Evolutionary conservation across 2,329 filamentous ascomycete genomes (phyloP), one percentile per base, ranked within the genome.

Genomic region (Hypomyces rosellus): DNA sequence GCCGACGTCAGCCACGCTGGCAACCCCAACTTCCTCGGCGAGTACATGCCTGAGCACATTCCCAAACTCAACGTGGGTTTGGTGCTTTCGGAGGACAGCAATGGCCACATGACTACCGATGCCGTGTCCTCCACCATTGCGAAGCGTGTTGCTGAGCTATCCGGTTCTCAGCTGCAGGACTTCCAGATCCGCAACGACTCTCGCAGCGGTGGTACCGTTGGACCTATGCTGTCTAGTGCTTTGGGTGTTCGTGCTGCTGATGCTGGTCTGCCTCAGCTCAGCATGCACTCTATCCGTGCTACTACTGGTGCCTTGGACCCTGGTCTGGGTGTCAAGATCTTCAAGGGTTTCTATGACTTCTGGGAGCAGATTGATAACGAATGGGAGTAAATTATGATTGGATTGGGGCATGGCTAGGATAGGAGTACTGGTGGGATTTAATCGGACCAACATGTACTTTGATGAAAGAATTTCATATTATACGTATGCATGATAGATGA

Each of bases 101-200:
- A 96, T 63, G 93, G 89, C 4, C 89, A 97, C 71, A 96, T 96
- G 88, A 96, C 92, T 3, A 96, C 92, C 3, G 91, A 97, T 64
- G 83, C 85, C 49, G 82, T 96, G 15, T 93, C 88, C 11, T 88
- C 88, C 4, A 84, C 89, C 4, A 80, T 97, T 53, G 73, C 97
- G 34, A 81, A 85, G 58, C 80, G 88, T 22, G 81, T 95, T 37
- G 91, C 89, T 7, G 84, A 90, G 58, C 83, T 88, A 52, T 79
- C 76, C 54, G 88, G 75, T 46, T 82, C 81, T 50, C 81, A 78
- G 44, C 76, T 95, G 48, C 93, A 97, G 70, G 75, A 87, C 5
- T 97, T 97, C 77, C 90, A 95, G 76, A 97, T 97, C 65, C 76
- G 93, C 51, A 99, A 97, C 65, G 93, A 97, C 69, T 86, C 80